Evolutionary conservation across 2,329 filamentous ascomycete genomes (phyloP), one percentile per base, ranked within the genome.

Genomic region (Lachnellula hyalina): DNA sequence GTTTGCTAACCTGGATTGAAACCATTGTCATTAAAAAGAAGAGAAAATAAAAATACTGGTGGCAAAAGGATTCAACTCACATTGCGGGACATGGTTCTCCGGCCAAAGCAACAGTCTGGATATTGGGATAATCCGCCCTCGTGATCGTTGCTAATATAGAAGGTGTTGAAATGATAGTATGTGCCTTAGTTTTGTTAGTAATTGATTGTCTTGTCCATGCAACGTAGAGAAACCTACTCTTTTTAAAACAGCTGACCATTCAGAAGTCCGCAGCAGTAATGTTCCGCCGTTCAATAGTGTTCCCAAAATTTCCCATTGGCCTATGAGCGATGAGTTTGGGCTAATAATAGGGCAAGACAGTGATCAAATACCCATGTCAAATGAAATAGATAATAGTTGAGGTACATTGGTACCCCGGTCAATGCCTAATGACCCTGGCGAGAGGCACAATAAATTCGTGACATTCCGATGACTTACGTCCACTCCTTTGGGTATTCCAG

Each of bases 401-500:
- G 76, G 79, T 7, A 84, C 80, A 12, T 74, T 74, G 11, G 72
- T 77, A 12, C 80, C 80, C 2, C 72, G 66, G 11, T 61, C 67
- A 49, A 84, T 77, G 3, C 74, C 76, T 15, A 84, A 64, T 54
- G 74, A 75, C 5, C 77, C 79, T 0, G 81, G 80, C 21, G 73
- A 72, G 25, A 76, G 65, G 53, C 77, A 75, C 5, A 83, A 68
- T 11, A 81, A 69, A 64, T 83, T 83, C 15, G 76, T 74, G 17
- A 83, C 77, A 59, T 81, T 80, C 36, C 66, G 67, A 56, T 85
- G 82, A 17, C 74, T 76, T 21, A 83, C 74, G 64, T 84, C 78
- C 8, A 94, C 91, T 67, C 91, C 91, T 77, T 96, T 96, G 49
- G 91, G 91, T 6, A 87, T 79, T 45, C 91, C 91, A 0, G 90